Conservation (phyloP, 2,329 filamentous ascomycete species). For the Zymoseptoria brevis region DNA sequence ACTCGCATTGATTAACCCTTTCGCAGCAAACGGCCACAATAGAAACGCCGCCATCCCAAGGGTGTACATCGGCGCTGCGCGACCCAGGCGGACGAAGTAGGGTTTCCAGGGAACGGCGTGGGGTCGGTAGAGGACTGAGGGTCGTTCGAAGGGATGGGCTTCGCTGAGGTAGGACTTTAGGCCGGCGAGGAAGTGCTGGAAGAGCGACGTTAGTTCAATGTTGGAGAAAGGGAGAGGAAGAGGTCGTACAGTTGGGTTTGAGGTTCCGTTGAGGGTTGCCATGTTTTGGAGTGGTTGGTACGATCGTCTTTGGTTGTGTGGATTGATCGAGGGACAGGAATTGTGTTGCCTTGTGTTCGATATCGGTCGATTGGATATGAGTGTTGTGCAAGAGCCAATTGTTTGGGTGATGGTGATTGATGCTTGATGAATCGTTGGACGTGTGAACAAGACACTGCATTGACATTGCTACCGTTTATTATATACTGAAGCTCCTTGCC, state of each 20-base stretch:
- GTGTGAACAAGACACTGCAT: background rate
- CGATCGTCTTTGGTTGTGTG: background rate
- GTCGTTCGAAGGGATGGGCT: slow-evolving; percentile 7
- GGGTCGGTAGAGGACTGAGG: slow-evolving; percentile 4
- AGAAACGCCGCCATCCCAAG: slow-evolving; percentile 6
- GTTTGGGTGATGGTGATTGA: background rate
- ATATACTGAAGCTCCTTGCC: background rate
- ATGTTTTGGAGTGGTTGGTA: background rate
- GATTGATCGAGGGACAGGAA: background rate
- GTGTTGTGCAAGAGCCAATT: background rate
- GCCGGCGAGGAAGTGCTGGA: background rate
- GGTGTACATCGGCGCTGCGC: slow-evolving; percentile 5
- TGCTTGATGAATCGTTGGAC: background rate
- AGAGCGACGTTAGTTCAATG: background rate
- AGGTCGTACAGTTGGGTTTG: background rate
- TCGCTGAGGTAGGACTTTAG: slow-evolving; percentile 7
- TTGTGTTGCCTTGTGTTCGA: too few relatives aligned
- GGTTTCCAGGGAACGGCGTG: slow-evolving; percentile 10
- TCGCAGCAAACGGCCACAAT: slow-evolving; percentile 12
- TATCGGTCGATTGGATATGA: background rate
- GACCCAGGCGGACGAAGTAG: slow-evolving; percentile 5
- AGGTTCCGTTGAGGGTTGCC: background rate
- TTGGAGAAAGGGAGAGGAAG: background rate
- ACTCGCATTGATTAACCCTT: slow-evolving; percentile 4
- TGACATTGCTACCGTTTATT: background rate